These are phyloP conservation scores for Rhodosorus marinus DNA, from an alignment of 23 red algal species.

Conservation along the genomic window DNA sequence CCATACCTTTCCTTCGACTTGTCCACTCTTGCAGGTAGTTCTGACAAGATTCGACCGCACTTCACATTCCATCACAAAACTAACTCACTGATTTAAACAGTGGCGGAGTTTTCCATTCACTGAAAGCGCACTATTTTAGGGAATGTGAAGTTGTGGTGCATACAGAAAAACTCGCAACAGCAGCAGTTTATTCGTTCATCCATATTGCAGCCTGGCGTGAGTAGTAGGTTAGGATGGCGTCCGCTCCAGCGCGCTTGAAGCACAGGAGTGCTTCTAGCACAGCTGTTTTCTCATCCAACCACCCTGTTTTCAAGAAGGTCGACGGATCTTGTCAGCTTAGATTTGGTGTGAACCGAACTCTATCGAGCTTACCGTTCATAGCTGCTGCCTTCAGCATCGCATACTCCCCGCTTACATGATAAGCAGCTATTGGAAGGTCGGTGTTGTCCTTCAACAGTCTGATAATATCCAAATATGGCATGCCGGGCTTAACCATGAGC, in stretches of 20 bases:
- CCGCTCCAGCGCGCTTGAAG: slow-evolving; percentile 87
- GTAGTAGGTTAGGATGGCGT: slow-evolving; percentile 96
- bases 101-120: no score
- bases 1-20: no score
- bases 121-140: no score
- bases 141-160: no score
- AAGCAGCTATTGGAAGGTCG: slow-evolving; percentile 56
- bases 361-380: no score
- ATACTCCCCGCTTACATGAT: slow-evolving; percentile 96
- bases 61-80: no score
- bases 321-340: no score
- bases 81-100: no score
- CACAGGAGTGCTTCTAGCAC: slow-evolving; percentile 75
- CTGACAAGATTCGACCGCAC: no score
- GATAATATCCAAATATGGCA: slow-evolving; percentile 95
- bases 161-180: not conserved
- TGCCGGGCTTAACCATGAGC: slow-evolving; percentile 96
- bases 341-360: no score
- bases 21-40: no score
- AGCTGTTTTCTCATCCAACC: slow-evolving; percentile 77
- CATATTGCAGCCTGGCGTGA: slow-evolving; percentile 79
- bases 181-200: slow-evolving; percentile 27
- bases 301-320: no score
- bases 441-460: slow-evolving; percentile 30
- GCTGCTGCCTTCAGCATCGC: slow-evolving; percentile 97